A percentile compares a stretch with the other conserved stretches of the same genome.
Evolutionary conservation across 441 rosid species (phyloP).

Genomic region (Hura crepitans): DNA sequence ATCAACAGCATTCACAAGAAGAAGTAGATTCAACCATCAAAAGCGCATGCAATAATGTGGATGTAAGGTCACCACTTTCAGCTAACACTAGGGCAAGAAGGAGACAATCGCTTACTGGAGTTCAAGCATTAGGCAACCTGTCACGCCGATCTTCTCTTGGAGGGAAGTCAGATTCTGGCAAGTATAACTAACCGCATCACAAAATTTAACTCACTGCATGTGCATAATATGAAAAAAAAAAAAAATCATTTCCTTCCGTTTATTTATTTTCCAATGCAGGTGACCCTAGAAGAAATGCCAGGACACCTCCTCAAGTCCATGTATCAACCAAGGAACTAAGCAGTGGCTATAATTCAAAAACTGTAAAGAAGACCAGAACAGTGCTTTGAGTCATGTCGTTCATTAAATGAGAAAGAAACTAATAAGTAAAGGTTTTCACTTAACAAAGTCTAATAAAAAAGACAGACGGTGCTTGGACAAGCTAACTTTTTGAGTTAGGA

Average conservation of each 20-base stretch:
- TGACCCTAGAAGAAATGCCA: constrained; percentile 50
- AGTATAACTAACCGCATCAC: constrained; percentile 25
- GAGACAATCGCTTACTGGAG: constrained; percentile 77
- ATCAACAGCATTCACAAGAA: constrained; percentile 31
- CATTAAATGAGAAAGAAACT: not conserved
- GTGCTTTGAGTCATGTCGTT: constrained; percentile 35
- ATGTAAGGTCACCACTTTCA: constrained; percentile 41
- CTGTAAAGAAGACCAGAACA: not conserved
- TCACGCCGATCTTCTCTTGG: constrained; percentile 77
- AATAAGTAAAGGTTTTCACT: not conserved
- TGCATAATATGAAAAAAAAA: not conserved
- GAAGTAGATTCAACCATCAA: constrained; percentile 41
- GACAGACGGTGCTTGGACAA: not conserved
- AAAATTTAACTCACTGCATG: not conserved
- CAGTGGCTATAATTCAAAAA: constrained; percentile 10
- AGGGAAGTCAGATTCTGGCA: constrained; percentile 56
- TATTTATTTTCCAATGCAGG: constrained; percentile 28
- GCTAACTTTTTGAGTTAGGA: constrained; percentile 6
- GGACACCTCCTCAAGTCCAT: constrained; percentile 65
- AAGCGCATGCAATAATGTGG: constrained; percentile 27
- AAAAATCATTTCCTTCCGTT: constrained; percentile 7
- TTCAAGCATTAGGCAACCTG: constrained; percentile 35
- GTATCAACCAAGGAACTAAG: constrained; percentile 25
- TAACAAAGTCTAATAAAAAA: not conserved
- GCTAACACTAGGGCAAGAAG: constrained; percentile 47